Conservation (phyloP, 345 rosid species). For the Boechera stricta region DNA sequence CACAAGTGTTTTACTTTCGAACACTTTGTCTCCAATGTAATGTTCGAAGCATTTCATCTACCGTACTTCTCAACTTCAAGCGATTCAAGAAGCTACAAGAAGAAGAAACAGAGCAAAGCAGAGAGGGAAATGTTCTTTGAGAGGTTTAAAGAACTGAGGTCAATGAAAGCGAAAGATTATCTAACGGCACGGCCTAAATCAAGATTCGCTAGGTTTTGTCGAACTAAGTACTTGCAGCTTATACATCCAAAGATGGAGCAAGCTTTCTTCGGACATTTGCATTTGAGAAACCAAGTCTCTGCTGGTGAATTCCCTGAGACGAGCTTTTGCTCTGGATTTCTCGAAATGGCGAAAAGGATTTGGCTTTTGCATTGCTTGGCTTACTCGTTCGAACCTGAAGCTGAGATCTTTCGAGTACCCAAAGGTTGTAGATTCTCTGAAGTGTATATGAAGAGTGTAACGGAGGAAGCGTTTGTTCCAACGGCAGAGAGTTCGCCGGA, state of each 20-base stretch:
- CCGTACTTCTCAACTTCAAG: slow-evolving; percentile 58
- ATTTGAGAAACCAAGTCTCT: slow-evolving; percentile 53
- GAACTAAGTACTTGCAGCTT: slow-evolving; percentile 66
- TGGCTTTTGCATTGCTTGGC: slow-evolving; percentile 95
- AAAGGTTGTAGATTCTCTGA: slow-evolving; percentile 78
- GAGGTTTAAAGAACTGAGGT: slow-evolving; percentile 68
- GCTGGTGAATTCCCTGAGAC: slow-evolving; percentile 73
- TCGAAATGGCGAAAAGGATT: slow-evolving; percentile 80
- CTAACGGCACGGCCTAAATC: slow-evolving; percentile 64
- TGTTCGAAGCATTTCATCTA: slow-evolving; percentile 62
- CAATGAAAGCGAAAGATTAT: slow-evolving; percentile 57
- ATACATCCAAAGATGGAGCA: slow-evolving; percentile 84
- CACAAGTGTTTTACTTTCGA: slow-evolving; percentile 85
- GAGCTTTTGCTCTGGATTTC: slow-evolving; percentile 55
- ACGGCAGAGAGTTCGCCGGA: slow-evolving; percentile 27
- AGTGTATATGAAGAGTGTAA: slow-evolving; percentile 80
- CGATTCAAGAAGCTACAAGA: slow-evolving; percentile 47
- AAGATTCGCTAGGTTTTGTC: slow-evolving; percentile 72
- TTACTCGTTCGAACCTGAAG: slow-evolving; percentile 65
- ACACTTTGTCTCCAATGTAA: slow-evolving; percentile 70
- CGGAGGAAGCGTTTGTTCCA: slow-evolving; percentile 57
- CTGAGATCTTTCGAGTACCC: slow-evolving; percentile 69
- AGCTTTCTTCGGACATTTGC: slow-evolving; percentile 66
- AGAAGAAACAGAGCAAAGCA: slow-evolving; percentile 43
- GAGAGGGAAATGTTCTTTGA: slow-evolving; percentile 55